Base-by-base conservation (phyloP, 352 stramenopile genomes). In the Phytophthora idaei region DNA sequence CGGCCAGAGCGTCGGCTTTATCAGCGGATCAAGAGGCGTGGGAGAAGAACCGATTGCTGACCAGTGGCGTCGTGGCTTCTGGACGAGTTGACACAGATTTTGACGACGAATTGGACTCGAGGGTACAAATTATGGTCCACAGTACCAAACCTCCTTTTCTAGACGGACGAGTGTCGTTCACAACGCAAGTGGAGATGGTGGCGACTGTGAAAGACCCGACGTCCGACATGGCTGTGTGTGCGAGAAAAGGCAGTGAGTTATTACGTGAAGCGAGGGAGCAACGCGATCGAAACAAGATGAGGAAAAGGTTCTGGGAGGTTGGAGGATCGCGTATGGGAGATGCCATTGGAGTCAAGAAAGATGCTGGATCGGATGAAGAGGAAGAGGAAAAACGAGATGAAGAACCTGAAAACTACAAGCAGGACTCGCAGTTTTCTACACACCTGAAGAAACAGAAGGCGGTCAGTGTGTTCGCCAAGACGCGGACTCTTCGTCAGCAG, bases 281-380 rank as follows among this genome's bases (percentile, higher is more conserved):
- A 61, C 79, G 82, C 5, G 87, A 95, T 48, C 74, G 77, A 0
- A 90, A 88, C 51, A 98, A 98, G 59, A 99, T 99, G 94, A 85
- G 97, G 45, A 95, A 99, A 80, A 89, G 97, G 21, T 99, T 99
- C 78, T 99, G 98, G 98, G 97, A 99, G 68, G 65, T 99, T 7
- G 97, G 97, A 6, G 97, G 97, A 3, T 98, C 90, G 27, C 87
- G 94, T 34, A 99, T 99, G 97, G 97, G 97, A 21, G 80, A 99
- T 50, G 93, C 92, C 0, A 98, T 99, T 50, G 96, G 97, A 11
- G 78, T 99, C 0, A 89, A 94, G 56, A 77, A 74, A 4, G 73
- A 77, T 5, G 77, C 79, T 6, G 72, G 78, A n/a, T 77, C 81
- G 27, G 81, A 85, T 53, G 78, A 85, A 41, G 76, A 92, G 15